phyloP scores from a whole-genome alignment of 2,329 filamentous ascomycete genomes.

The Epichloe scottii region DNA sequence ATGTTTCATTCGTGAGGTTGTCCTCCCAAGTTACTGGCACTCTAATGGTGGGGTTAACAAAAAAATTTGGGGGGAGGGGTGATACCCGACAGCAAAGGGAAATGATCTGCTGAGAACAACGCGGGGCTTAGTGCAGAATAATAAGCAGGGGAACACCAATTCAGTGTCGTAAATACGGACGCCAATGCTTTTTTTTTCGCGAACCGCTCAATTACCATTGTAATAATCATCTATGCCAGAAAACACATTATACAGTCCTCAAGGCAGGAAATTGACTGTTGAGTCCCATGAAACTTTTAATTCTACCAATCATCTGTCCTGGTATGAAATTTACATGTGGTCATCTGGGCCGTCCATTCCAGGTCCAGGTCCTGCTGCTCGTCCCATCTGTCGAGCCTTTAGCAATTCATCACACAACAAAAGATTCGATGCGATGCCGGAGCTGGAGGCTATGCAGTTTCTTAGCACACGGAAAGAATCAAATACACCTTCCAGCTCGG shows the following conservation, averaged over 20 bases:
- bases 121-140: background rate
- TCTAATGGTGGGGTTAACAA: background rate
- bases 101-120: background rate
- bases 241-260: too few relatives aligned
- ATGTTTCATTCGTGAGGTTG: background rate
- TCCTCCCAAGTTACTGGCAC: background rate
- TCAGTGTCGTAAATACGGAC: too few relatives aligned
- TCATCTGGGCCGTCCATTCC: slow-evolving; percentile 51
- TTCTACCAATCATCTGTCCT: slow-evolving; percentile 3
- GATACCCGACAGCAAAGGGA: background rate
- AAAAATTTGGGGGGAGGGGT: background rate
- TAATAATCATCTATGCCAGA: too few relatives aligned
- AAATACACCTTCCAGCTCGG: slow-evolving; percentile 80
- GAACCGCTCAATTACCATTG: too few relatives aligned
- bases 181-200: too few relatives aligned
- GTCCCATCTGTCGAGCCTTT: slow-evolving; percentile 92
- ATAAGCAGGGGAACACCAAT: background rate
- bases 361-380: slow-evolving; percentile 47
- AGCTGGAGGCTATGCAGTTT: slow-evolving; percentile 86
- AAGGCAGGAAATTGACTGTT: slow-evolving; percentile 5
- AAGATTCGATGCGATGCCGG: slow-evolving; percentile 90
- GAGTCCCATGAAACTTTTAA: slow-evolving; percentile 18
- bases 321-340: slow-evolving; percentile 31
- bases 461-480: slow-evolving; percentile 92
- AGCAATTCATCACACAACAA: slow-evolving; percentile 93